These are phyloP conservation scores for Hanseniaspora sp. DNA, from an alignment of 1,139 yeast genomes.

Conservation along the genomic window DNA sequence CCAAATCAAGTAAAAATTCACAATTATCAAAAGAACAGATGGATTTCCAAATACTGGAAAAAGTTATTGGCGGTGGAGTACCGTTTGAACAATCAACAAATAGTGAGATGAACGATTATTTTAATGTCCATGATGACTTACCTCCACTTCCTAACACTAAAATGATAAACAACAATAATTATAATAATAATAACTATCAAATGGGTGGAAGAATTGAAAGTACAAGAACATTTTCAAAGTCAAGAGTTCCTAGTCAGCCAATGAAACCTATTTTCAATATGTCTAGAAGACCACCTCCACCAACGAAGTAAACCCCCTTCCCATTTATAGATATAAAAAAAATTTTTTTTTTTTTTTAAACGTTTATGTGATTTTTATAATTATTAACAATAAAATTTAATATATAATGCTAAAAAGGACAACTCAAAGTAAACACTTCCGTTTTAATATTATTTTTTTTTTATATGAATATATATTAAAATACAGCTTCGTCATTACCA, in stretches of 20 bases:
- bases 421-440: not conserved
- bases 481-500: slow-evolving; percentile 58
- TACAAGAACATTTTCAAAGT: slow-evolving; percentile 9
- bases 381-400: not conserved
- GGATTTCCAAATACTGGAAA: slow-evolving; percentile 29
- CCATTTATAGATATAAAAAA: not conserved
- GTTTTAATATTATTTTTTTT: not conserved
- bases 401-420: not conserved
- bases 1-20: slow-evolving; percentile 12
- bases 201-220: slow-evolving; percentile 15
- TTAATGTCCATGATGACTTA: slow-evolving; percentile 5
- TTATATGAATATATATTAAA: not conserved
- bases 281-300: slow-evolving; percentile 14
- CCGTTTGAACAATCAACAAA: slow-evolving; percentile 16
- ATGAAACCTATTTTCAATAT: slow-evolving; percentile 13
- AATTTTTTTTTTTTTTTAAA: not conserved
- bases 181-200: not conserved
- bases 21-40: slow-evolving; percentile 18
- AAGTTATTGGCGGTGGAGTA: slow-evolving; percentile 27
- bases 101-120: not conserved
- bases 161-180: not conserved
- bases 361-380: not conserved
- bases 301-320: not conserved
- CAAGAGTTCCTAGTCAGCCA: slow-evolving; percentile 13
- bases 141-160: slow-evolving; percentile 10